These are phyloP conservation scores for Psilocybe subaeruginosa DNA, from an alignment of 768 basidiomycete species.

Conservation along the genomic window DNA sequence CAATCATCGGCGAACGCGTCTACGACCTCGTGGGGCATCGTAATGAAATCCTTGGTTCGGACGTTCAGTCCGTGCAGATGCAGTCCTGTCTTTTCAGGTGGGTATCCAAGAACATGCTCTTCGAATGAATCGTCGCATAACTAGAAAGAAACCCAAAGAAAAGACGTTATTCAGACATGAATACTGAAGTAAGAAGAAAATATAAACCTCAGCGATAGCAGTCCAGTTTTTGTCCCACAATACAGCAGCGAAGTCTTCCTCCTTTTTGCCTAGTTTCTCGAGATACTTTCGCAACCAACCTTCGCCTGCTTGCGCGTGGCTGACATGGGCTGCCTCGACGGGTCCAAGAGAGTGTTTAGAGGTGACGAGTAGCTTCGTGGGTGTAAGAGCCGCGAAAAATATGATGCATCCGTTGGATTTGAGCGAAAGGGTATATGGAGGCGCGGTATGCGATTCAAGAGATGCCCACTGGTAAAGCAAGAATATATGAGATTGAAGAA, in stretches of 20 bases:
- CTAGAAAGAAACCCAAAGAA: constrained; percentile 40
- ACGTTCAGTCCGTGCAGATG: constrained; percentile 92
- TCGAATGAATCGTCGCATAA: constrained; percentile 98
- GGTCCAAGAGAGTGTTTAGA: constrained; percentile 92
- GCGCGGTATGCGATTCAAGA: constrained; percentile 66
- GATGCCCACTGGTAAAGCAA: constrained; percentile 64
- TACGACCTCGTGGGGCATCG: constrained; percentile 67
- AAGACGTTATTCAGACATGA: background rate
- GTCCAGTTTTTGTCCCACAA: constrained; percentile 89
- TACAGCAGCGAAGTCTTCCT: constrained; percentile 69
- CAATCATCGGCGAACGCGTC: constrained; percentile 84
- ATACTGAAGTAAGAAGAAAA: background rate
- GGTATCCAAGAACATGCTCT: constrained; percentile 90
- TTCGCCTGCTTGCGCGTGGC: constrained; percentile 86
- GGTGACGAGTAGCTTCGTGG: constrained; percentile 76
- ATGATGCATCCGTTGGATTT: constrained; percentile 99
- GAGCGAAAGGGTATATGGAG: constrained; percentile 84
- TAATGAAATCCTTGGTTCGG: constrained; percentile 66
- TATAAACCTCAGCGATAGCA: constrained; percentile 84
- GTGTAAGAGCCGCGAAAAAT: constrained; percentile 85
- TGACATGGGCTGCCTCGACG: constrained; percentile 39
- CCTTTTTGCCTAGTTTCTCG: constrained; percentile 58
- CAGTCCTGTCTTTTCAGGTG: constrained; percentile 82
- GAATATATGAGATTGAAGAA: background rate
- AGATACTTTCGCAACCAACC: constrained; percentile 80